A percentile compares a stretch with the other conserved stretches of the same genome.
These are phyloP conservation scores for Phytophthora melonis DNA, from an alignment of 352 stramenopile genomes.

Conservation along the genomic window DNA sequence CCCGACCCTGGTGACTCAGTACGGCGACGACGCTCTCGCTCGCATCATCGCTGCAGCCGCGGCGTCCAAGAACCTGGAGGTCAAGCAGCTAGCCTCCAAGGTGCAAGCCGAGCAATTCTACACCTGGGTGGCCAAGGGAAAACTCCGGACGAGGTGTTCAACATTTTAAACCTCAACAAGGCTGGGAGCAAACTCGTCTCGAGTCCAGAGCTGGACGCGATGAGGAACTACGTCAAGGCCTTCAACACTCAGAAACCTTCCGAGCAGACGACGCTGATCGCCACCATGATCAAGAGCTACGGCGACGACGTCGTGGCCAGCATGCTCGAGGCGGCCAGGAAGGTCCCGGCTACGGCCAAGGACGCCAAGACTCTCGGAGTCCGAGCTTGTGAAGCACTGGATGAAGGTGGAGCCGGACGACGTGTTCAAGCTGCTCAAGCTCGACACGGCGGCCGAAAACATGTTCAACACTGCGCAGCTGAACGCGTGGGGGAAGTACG, in stretches of 20 bases:
- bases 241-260: not conserved
- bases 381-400: not conserved
- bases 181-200: not conserved
- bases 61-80: too few relatives aligned
- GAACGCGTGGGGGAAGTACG: not conserved
- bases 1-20: too few relatives aligned
- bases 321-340: not conserved
- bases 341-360: too few relatives aligned
- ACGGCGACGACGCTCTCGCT: too few relatives aligned
- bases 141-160: conserved; percentile 1
- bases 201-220: not conserved
- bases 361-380: not conserved
- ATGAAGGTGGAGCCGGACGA: not conserved
- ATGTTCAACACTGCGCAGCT: not conserved
- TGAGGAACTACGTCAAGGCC: not conserved
- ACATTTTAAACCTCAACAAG: not conserved
- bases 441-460: not conserved
- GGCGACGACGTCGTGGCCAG: not conserved
- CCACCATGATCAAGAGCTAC: not conserved
- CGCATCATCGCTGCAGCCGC: too few relatives aligned
- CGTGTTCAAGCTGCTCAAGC: not conserved
- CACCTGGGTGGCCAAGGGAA: too few relatives aligned
- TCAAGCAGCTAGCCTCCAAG: too few relatives aligned
- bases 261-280: not conserved
- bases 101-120: too few relatives aligned